Evolutionary conservation across 768 basidiomycete species (phyloP), one percentile per base, ranked within the genome.

Genomic region (Psilocybe subaeruginosa): DNA sequence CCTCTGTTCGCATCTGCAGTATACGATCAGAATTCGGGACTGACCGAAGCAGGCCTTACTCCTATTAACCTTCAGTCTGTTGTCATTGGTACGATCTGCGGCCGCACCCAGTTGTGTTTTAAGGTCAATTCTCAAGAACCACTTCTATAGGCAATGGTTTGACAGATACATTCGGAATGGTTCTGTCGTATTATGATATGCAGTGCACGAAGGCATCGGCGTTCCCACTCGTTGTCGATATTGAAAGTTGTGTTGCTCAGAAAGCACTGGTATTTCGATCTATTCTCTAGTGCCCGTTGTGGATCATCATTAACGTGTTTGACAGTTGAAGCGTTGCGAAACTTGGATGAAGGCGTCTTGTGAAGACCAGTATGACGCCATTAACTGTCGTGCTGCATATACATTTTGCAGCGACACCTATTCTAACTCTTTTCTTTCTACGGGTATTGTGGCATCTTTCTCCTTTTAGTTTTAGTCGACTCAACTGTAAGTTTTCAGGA

Each of bases 1-100:
- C 90, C 88, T 0, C 75, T 90, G 1, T 94, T 94, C 64, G 92
- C 91, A 0, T 82, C 89, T 16, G 87, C 88, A 35, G 86, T 94
- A 9, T 83, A 87, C 52, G 92, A 94, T 72, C 85, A 88, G 65
- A 93, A 95, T 70, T 67, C 72, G 50, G 69, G 77, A 30, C 77
- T 89, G 8, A 72, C 77, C 45, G 71, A 79, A n/a, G 83, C 76
- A 8, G 89, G 82, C 70, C 16, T 88, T 79, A 62, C 82, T 73
- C 66, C 78, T 64, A 66, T 93, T 64, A 92, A 93, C 69, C 76
- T 94, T 4, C 76, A 83, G 58, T 88, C 85, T 59, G 80, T 91
- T n/a, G 76, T 93, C 71, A 92, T 93, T 58, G 91, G 89, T 65
- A 78, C 76, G 68, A 61, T 8, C 6, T 27, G 47, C 49, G n/a